Evolutionary conservation across 495 filamentous ascomycete genomes (phyloP).

Genomic region (Hypoxylon rickii): DNA sequence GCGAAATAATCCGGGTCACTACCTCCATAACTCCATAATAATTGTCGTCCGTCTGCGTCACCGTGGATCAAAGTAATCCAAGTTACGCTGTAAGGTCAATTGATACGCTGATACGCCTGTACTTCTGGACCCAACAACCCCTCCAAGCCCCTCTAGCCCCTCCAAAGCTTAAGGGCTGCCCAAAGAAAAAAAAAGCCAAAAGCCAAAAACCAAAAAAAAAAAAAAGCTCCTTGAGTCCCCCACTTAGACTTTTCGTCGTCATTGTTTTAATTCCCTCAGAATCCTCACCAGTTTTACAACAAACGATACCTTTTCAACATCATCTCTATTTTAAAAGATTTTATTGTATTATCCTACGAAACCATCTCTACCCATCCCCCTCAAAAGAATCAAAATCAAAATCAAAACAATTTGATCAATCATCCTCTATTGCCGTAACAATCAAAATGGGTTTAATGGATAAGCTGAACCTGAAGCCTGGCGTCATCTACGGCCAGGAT

Average conservation of each 20-base stretch:
- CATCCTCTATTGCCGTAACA: neutral
- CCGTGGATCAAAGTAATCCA: constrained; percentile 27
- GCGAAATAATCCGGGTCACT: constrained; percentile 28
- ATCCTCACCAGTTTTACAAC: constrained; percentile 16
- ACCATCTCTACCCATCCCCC: neutral
- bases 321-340: constrained; percentile 1
- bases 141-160: constrained; percentile 12
- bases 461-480: constrained; percentile 71
- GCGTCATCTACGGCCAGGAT: constrained; percentile 88
- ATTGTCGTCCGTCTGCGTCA: constrained; percentile 32
- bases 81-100: too few relatives aligned
- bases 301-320: constrained; percentile 1
- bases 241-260: constrained; percentile 20
- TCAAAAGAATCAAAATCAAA: neutral
- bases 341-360: neutral
- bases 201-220: neutral
- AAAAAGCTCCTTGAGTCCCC: neutral
- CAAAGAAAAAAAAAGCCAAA: neutral
- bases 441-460: constrained; percentile 36
- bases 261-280: constrained; percentile 34
- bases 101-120: too few relatives aligned
- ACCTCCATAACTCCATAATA: constrained; percentile 23
- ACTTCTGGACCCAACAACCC: too few relatives aligned
- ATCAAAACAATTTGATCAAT: neutral
- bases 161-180: constrained; percentile 11